Evolutionary conservation across 2,329 filamentous ascomycete genomes (phyloP), one percentile per base, ranked within the genome.

Genomic region (Hortaea werneckii): DNA sequence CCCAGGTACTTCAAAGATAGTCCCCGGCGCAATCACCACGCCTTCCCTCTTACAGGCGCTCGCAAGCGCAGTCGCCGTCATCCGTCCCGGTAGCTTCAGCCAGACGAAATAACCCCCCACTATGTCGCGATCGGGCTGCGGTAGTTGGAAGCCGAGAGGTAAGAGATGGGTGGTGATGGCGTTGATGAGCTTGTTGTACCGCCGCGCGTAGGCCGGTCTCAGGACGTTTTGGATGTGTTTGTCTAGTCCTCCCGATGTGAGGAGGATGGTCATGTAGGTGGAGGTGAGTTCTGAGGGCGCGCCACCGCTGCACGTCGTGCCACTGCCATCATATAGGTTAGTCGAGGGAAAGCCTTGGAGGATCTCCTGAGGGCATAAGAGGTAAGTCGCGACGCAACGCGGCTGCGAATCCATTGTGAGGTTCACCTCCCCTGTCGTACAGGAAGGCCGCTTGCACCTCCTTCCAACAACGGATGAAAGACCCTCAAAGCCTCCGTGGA

Each of bases 71-170:
- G 66, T 67, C 32, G 75, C 79, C 6, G 73, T 69, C 44, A 83
- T 66, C 39, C 60, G 45, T 51, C 62, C 51, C 0, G 82, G 80
- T 4, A 94, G 64, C 1, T 71, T 73, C 27, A 94, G 65, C 87
- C 87, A 95, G 41, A 94, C 70, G 62, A 94, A 95, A 62, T 90
- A 95, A 0, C 88, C 88, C 0, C 88, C 88, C 29, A 82, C 83
- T 3, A 82, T 63, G 3, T 68, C 61, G 30, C 69, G 64, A 45
- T 68, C 62, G 1, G 63, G 56, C 45, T 75, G 65, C 10, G 65
- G 63, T 34, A 71, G 48, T 56, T 64, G 54, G 68, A 85, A 75
- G 1, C 82, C 83, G 0, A 85, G 67, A 1, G 83, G 82, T 0
- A 73, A 59, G 1, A 94, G 69, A 41, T 82, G 63, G 42, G 72